Percentiles rank a stretch among this genome's conserved stretches.
Conservation (phyloP, 148 eudicot genomes). For the Drosera capensis region DNA sequence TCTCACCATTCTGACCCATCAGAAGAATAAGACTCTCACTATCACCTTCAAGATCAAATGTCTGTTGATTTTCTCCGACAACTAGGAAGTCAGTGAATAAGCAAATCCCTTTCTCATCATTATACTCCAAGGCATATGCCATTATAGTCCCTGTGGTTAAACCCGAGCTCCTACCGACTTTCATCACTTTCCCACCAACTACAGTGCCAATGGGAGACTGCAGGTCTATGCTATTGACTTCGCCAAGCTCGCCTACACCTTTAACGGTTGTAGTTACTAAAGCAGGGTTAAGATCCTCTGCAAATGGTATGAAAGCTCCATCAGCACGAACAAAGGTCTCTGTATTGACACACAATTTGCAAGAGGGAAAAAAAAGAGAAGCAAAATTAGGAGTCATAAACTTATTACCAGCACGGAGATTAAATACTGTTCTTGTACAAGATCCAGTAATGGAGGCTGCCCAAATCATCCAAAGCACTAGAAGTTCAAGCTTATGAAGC, state of each 20-base stretch:
- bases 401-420: too few relatives aligned
- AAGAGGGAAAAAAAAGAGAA: too few relatives aligned
- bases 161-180: conserved; percentile 77
- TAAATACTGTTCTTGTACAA: too few relatives aligned
- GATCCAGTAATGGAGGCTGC: too few relatives aligned
- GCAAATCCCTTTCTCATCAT: conserved; percentile 52
- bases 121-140: conserved; percentile 64
- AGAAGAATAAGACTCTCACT: conserved; percentile 63
- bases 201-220: conserved; percentile 42
- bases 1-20: conserved; percentile 33
- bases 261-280: conserved; percentile 36
- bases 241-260: conserved; percentile 50
- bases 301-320: conserved; percentile 61
- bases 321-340: conserved; percentile 70
- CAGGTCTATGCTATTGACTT: conserved; percentile 39
- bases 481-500: too few relatives aligned
- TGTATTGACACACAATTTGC: conserved; percentile 18
- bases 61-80: conserved; percentile 51
- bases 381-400: too few relatives aligned
- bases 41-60: conserved; percentile 65
- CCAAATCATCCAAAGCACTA: too few relatives aligned
- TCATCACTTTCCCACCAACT: conserved; percentile 44
- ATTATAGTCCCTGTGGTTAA: conserved; percentile 49
- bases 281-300: conserved; percentile 39
- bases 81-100: conserved; percentile 60